Evolutionary conservation across 495 filamentous ascomycete species (phyloP).

Genomic region (Hypoxylon subgilvum): DNA sequence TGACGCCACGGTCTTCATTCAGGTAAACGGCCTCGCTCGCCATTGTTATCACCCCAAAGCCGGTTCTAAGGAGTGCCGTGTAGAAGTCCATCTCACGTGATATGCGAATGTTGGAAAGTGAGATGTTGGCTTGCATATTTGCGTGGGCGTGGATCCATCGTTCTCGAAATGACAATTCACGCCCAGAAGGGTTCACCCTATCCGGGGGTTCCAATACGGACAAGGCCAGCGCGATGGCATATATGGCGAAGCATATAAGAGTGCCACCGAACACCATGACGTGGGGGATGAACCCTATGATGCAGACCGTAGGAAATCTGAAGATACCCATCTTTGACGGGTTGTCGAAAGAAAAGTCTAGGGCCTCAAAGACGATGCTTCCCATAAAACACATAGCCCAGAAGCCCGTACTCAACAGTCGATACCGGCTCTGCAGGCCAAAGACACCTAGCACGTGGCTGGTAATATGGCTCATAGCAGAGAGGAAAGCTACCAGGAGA

Average conservation of each 20-base stretch:
- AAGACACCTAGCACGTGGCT: slow-evolving; percentile 82
- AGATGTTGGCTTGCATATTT: slow-evolving; percentile 91
- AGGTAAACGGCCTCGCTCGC: slow-evolving; percentile 95
- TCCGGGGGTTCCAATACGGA: slow-evolving; percentile 70
- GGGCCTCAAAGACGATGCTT: slow-evolving; percentile 73
- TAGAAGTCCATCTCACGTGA: slow-evolving; percentile 93
- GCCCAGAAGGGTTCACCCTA: slow-evolving; percentile 25
- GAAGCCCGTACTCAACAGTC: slow-evolving; percentile 82
- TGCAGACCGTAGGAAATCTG: slow-evolving; percentile 89
- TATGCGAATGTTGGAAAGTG: slow-evolving; percentile 77
- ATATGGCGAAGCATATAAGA: slow-evolving; percentile 72
- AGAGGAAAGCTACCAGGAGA: slow-evolving; percentile 84
- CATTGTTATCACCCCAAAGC: slow-evolving; percentile 85
- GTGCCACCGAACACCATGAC: slow-evolving; percentile 82
- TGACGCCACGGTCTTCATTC: slow-evolving; percentile 82
- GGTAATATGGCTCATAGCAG: slow-evolving; percentile 83
- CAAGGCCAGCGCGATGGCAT: slow-evolving; percentile 73
- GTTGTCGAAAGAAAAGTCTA: slow-evolving; percentile 63
- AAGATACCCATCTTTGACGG: slow-evolving; percentile 58
- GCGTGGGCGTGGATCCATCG: slow-evolving; percentile 71
- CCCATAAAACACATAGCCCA: slow-evolving; percentile 90
- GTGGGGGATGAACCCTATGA: slow-evolving; percentile 94
- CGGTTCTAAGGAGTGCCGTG: slow-evolving; percentile 81
- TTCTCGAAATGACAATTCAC: slow-evolving; percentile 43
- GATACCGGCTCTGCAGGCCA: slow-evolving; percentile 74